Base-by-base conservation (phyloP, 2,329 filamentous ascomycete species). In the Ceratocystis cacaofunesta region DNA sequence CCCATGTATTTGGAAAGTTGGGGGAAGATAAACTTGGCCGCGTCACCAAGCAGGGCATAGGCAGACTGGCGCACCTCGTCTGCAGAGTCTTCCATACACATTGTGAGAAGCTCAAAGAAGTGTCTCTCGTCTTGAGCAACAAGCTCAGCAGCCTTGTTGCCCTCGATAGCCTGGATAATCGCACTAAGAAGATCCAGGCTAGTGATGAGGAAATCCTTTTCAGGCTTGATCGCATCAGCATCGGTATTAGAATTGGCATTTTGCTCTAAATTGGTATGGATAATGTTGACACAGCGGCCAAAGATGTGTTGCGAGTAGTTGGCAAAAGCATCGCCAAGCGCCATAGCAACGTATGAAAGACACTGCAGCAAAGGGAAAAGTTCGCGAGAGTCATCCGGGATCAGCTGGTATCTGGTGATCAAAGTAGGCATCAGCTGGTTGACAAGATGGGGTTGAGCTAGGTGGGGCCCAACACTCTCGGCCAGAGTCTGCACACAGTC, bases 401-500 rank as follows among this genome's bases (percentile, higher is more conserved):
- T 88, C 72, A 85, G 87, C 73, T 90, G 86, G 85, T 94, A 99
- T 68, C 94, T 84, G 68, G 87, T 81, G 69, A 96, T 92, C 58
- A 99, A 81, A 12, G 91, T 90, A 28, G 94, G 92, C 92, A 99
- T 97, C 67, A 99, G 81, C 70, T 90, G 82, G 68, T 88, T 83
- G 50, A 92, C 85, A n/a, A 96, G 82, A 63, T 92, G 84, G 5
- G 88, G 88, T 68, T 85, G 81, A n/a, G 90, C 88, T 69, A 99
- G 80, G 43, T 88, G 85, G 5, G 87, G 85, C 10, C 90, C 91
- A 65, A 97, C 88, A 72, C 90, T 88, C 75, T 99, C 94, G 2
- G 94, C 94, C 66, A 99, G 79, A 0, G 94, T 99, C 77, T 99
- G 94, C 43, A 99, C 90, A 74, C 94, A 97, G 76, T 99, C 94